phyloP scores from a whole-genome alignment of 805 yeast species.

The Candida succiphila region DNA sequence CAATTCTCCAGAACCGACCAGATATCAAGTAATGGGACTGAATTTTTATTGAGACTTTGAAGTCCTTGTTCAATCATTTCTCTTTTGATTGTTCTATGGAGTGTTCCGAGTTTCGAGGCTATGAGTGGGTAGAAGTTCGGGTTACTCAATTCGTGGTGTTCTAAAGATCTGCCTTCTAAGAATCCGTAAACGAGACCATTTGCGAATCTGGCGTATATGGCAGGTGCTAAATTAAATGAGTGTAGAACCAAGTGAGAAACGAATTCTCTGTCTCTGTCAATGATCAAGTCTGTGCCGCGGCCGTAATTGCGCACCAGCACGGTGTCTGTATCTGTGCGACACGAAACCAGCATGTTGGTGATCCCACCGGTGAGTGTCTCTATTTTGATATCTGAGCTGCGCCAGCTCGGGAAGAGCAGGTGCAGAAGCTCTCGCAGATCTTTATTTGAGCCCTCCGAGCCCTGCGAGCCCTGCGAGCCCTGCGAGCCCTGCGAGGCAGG shows the following conservation, averaged over 20 bases:
- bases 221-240: slow-evolving; percentile 55
- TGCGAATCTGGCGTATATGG: slow-evolving; percentile 54
- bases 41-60: slow-evolving; percentile 18
- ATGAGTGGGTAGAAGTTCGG: slow-evolving; percentile 42
- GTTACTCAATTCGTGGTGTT: slow-evolving; percentile 41
- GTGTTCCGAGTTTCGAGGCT: slow-evolving; percentile 58
- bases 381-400: slow-evolving; percentile 27
- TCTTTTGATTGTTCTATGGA: slow-evolving; percentile 47
- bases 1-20: slow-evolving; percentile 57
- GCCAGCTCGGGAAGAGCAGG: too few species aligned
- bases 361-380: slow-evolving; percentile 51
- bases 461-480: too few species aligned
- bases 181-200: slow-evolving; percentile 70
- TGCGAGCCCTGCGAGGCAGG: too few species aligned
- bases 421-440: too few species aligned
- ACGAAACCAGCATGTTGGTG: slow-evolving; percentile 53
- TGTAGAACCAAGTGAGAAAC: slow-evolving; percentile 58
- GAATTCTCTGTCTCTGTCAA: slow-evolving; percentile 66
- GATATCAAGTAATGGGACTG: slow-evolving; percentile 24
- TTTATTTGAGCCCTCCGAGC: too few species aligned
- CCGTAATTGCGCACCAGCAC: slow-evolving; percentile 67
- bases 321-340: too few species aligned
- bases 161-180: slow-evolving; percentile 52
- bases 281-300: slow-evolving; percentile 59
- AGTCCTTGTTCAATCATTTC: slow-evolving; percentile 38